Base-by-base conservation (phyloP, 805 yeast species). In the Grigorovia jiainica region DNA sequence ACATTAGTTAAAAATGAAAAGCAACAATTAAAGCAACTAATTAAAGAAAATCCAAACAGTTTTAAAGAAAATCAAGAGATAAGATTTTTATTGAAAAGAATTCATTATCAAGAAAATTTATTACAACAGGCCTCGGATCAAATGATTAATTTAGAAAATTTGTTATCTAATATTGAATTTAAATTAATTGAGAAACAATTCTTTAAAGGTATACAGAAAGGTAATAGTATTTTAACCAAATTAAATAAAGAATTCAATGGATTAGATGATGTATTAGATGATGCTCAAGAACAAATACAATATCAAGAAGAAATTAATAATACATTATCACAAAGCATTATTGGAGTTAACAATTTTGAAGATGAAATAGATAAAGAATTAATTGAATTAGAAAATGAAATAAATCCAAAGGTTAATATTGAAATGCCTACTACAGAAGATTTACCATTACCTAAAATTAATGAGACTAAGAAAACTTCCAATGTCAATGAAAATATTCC, bases 151-250 rank as follows among this genome's bases (percentile, higher is more conserved):
- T 61, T 92, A 30, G 97, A 90, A 58, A 73, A 76, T 45, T 72
- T 92, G 59, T 82, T 86, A 7, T 73, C 78, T 18, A 79, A 79
- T 8, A 82, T 92, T 30, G 97, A 92, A 61, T 87, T 87, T 65
- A 90, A 95, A 54, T 64, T 86, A 44, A 79, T 92, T 25, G 97
- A 92, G 57, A 77, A 78, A 47, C 95, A 87, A 53, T 87, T 92
- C 34, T 50, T 89, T 3, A 73, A 73, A 44, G 96, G 97, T 0
- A 66, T 92, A 24, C 71, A 79, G 50, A 79, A 82, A 49, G 97
- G 98, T 19, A 87, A 83, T 55, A 64, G 71, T 40, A 85, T 86
- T 10, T 71, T 92, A 50, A 79, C 74, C 49, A 78, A 76, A 50
- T 68, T 92, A 45, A 92, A 92, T 59, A 65, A 67, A 38, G 96